Conservation (phyloP, 2,329 filamentous ascomycete species). For the Colletotrichum sojae region DNA sequence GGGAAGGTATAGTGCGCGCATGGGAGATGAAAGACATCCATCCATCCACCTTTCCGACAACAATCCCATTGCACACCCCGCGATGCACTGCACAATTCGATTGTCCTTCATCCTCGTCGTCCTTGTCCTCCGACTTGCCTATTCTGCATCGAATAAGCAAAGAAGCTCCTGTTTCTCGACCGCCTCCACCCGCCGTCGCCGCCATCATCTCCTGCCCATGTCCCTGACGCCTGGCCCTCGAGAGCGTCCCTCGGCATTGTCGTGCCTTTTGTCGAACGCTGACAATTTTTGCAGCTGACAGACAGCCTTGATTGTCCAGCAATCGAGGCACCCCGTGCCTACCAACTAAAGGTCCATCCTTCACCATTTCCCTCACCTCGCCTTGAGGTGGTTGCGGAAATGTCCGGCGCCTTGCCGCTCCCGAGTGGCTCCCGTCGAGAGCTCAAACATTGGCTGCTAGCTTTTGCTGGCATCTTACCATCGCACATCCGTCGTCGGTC, state of each 20-base stretch:
- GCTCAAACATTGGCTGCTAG: neutral
- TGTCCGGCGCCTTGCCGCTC: constrained; percentile 21
- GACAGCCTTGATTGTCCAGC: too few relatives aligned
- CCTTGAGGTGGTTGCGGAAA: constrained; percentile 12
- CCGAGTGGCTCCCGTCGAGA: neutral
- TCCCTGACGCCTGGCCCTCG: neutral
- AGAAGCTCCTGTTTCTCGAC: constrained; percentile 20
- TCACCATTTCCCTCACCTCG: neutral
- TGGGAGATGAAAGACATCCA: neutral
- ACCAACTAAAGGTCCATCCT: too few relatives aligned
- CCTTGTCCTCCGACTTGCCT: neutral
- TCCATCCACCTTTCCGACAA: neutral
- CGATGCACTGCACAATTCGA: constrained; percentile 22
- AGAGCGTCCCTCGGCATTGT: constrained; percentile 11
- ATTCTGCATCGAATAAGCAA: constrained; percentile 20
- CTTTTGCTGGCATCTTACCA: neutral
- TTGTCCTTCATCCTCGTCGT: neutral
- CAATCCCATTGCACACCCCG: constrained; percentile 10
- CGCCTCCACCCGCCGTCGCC: neutral
- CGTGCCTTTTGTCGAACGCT: neutral
- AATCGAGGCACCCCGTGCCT: too few relatives aligned
- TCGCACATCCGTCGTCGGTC: neutral
- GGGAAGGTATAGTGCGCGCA: neutral
- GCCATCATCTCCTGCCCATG: constrained; percentile 22
- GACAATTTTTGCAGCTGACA: constrained; percentile 6